Conservation (phyloP, 2,329 filamentous ascomycete species). For the Scedosporium boydii region DNA sequence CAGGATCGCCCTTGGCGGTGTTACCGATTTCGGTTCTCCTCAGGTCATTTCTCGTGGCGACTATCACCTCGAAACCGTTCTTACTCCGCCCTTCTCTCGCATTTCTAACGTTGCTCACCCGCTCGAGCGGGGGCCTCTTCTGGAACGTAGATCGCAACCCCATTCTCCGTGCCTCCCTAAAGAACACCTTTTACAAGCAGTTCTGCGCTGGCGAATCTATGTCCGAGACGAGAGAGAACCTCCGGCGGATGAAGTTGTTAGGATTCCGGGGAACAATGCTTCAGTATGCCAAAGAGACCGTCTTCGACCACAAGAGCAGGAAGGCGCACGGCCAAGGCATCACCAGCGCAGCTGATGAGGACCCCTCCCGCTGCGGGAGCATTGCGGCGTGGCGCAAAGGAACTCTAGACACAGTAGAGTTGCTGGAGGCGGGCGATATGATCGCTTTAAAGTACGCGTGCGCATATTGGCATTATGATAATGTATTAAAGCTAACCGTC, state of each 20-base stretch:
- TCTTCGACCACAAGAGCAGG: slow-evolving; percentile 51
- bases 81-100: slow-evolving; percentile 62
- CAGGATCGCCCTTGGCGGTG: slow-evolving; percentile 43
- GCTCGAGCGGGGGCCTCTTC: slow-evolving; percentile 56
- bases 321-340: slow-evolving; percentile 26
- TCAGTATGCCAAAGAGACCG: slow-evolving; percentile 74
- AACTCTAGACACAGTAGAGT: slow-evolving; percentile 27
- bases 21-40: slow-evolving; percentile 58
- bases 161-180: slow-evolving; percentile 59
- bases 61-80: slow-evolving; percentile 59
- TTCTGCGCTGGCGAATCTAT: slow-evolving; percentile 79
- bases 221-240: slow-evolving; percentile 56
- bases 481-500: too few relatives aligned
- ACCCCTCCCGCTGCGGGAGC: background rate
- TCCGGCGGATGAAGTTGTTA: slow-evolving; percentile 56
- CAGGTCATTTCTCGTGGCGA: slow-evolving; percentile 59
- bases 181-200: slow-evolving; percentile 80
- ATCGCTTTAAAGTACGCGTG: too few relatives aligned
- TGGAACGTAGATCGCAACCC: slow-evolving; percentile 64
- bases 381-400: background rate
- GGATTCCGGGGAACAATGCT: slow-evolving; percentile 80
- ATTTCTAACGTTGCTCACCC: slow-evolving; percentile 58
- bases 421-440: slow-evolving; percentile 49
- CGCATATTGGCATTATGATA: too few relatives aligned
- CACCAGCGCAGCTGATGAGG: background rate